Evolutionary conservation across 2,329 filamentous ascomycete genomes (phyloP).

Genomic region (Talaromyces sp.): DNA sequence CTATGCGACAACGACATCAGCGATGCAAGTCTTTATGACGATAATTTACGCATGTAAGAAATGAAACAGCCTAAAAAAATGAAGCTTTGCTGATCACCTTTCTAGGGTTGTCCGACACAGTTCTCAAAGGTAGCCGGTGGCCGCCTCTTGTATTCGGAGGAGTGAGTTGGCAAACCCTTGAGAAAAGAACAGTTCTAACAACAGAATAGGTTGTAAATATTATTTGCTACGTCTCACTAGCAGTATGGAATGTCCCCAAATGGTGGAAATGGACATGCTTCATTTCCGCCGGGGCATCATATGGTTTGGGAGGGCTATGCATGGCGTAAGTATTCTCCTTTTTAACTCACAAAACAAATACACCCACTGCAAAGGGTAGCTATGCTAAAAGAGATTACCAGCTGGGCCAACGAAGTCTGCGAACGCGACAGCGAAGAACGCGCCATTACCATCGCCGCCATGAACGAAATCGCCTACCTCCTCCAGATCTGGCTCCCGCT

Average conservation of each 20-base stretch:
- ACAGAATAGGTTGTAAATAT: conserved; percentile 31
- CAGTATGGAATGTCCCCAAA: conserved; percentile 46
- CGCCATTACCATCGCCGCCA: conserved; percentile 60
- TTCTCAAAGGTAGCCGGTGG: conserved; percentile 58
- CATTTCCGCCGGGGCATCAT: conserved; percentile 46
- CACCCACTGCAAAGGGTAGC: neutral
- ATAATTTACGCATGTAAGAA: conserved; percentile 53
- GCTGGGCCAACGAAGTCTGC: conserved; percentile 53
- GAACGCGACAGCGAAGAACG: conserved; percentile 58
- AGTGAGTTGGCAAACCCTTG: conserved; percentile 32
- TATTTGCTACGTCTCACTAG: conserved; percentile 41
- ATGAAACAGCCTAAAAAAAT: neutral
- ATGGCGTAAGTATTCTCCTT: conserved; percentile 39
- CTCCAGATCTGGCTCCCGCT: conserved; percentile 65
- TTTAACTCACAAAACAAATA: neutral
- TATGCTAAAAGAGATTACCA: conserved; percentile 10
- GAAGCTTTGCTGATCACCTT: neutral
- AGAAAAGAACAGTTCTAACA: conserved; percentile 23
- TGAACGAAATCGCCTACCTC: conserved; percentile 67
- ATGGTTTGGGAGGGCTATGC: conserved; percentile 44
- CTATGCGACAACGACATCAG: conserved; percentile 56
- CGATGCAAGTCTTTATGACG: conserved; percentile 54
- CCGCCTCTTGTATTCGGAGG: conserved; percentile 58
- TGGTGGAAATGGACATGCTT: conserved; percentile 62
- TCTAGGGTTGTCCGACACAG: conserved; percentile 54